These are phyloP conservation scores for Globisporangium solare DNA, from an alignment of 352 stramenopile genomes.

Conservation along the genomic window DNA sequence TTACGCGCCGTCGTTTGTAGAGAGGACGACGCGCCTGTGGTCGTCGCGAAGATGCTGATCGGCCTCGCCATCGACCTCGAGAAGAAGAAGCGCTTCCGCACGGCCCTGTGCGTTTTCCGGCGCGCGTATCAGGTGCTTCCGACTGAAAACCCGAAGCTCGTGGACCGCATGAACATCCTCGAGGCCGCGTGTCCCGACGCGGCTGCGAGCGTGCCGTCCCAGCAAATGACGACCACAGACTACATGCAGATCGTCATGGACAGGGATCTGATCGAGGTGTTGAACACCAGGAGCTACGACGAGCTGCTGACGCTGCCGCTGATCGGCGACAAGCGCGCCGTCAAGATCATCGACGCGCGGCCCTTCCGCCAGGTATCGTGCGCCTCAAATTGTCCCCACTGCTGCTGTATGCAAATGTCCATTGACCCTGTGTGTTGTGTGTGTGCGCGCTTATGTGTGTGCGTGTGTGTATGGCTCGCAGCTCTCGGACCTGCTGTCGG, in stretches of 20 bases:
- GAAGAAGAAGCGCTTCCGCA: conserved; percentile 29
- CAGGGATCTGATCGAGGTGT: conserved; percentile 38
- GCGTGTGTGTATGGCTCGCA: conserved; percentile 7
- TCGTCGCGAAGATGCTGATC: conserved; percentile 57
- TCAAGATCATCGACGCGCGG: conserved; percentile 32
- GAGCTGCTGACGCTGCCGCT: conserved; percentile 40
- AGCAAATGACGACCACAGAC: conserved; percentile 32
- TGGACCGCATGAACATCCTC: conserved; percentile 32
- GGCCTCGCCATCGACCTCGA: conserved; percentile 47
- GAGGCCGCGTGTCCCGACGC: conserved; percentile 22
- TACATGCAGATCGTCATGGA: conserved; percentile 43
- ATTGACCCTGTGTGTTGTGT: too few species aligned
- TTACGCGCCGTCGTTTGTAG: background rate
- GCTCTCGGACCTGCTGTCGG: conserved; percentile 36
- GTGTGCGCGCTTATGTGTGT: background rate
- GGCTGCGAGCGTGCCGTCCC: conserved; percentile 20
- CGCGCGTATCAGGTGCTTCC: conserved; percentile 44
- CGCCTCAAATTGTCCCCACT: background rate
- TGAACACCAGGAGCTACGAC: conserved; percentile 36
- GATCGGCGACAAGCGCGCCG: conserved; percentile 50
- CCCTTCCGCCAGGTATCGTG: conserved; percentile 35
- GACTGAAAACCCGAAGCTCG: conserved; percentile 39
- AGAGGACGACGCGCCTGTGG: conserved; percentile 23
- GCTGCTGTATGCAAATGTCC: background rate
- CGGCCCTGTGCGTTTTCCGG: conserved; percentile 48